phyloP scores from a whole-genome alignment of 345 rosid species.

The Capsella bursapastoris region DNA sequence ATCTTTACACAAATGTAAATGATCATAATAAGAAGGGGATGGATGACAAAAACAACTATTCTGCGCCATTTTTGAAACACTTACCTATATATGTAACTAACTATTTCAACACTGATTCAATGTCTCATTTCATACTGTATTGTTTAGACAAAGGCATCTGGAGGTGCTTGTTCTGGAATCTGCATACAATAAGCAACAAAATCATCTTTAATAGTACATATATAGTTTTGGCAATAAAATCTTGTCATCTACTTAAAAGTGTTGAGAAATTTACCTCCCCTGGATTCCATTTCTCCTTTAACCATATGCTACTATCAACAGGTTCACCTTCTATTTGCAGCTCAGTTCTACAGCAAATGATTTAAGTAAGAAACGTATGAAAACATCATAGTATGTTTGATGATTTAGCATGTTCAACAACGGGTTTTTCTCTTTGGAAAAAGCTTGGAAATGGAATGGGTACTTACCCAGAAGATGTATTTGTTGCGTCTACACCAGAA shows the following conservation, averaged over 20 bases:
- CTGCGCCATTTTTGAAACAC: not conserved
- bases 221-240: not conserved
- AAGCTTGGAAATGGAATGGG: slow-evolving; percentile 10
- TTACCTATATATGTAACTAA: slow-evolving; percentile 14
- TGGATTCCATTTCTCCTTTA: slow-evolving; percentile 75
- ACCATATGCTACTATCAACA: slow-evolving; percentile 68
- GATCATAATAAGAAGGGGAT: not conserved
- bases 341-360: slow-evolving; percentile 50
- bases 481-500: slow-evolving; percentile 27
- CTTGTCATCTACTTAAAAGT: not conserved
- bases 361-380: slow-evolving; percentile 27
- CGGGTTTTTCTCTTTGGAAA: not conserved
- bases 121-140: not conserved
- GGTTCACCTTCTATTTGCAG: slow-evolving; percentile 44
- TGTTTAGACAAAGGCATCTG: slow-evolving; percentile 32
- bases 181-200: slow-evolving; percentile 21
- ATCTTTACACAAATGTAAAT: not conserved
- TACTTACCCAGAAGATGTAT: slow-evolving; percentile 39
- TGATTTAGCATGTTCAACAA: slow-evolving; percentile 5
- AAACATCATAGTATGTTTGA: slow-evolving; percentile 18
- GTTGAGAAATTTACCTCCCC: slow-evolving; percentile 72
- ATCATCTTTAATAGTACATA: not conserved
- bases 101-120: not conserved
- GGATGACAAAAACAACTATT: not conserved
- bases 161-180: slow-evolving; percentile 48